These are phyloP conservation scores for Geotrichum bryndzae DNA, from an alignment of 1,139 yeast species.

Conservation along the genomic window DNA sequence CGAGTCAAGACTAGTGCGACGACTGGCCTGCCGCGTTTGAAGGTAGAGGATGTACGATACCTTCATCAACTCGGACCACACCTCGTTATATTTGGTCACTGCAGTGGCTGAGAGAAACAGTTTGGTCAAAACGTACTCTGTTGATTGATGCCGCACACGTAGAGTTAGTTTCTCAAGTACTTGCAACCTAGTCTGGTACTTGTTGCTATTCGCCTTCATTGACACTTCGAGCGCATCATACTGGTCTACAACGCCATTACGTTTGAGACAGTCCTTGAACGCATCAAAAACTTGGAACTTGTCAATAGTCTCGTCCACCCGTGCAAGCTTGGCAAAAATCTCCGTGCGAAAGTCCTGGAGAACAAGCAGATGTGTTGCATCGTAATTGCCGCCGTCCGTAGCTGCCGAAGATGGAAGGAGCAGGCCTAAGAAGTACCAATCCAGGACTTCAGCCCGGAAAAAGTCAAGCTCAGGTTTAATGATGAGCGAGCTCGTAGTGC, in stretches of 20 bases:
- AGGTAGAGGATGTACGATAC: not conserved
- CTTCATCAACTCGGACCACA: not conserved
- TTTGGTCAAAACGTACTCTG: not conserved
- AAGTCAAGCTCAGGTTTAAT: not conserved
- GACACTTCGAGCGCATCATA: not conserved
- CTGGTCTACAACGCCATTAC: not conserved
- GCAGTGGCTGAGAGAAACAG: not conserved
- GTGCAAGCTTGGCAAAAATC: not conserved
- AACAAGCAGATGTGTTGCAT: not conserved
- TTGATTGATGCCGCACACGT: not conserved
- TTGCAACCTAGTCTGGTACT: not conserved
- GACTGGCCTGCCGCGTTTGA: not conserved
- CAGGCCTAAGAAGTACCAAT: not conserved
- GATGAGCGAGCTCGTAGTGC: not conserved
- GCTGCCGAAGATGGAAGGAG: not conserved
- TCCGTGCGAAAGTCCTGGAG: not conserved
- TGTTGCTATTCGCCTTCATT: not conserved
- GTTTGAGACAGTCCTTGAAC: not conserved
- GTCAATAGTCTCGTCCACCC: not conserved
- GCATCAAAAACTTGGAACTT: slow-evolving; percentile 3
- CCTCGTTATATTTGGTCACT: not conserved
- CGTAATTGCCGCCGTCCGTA: not conserved
- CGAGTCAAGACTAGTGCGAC: not conserved
- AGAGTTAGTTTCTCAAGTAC: not conserved
- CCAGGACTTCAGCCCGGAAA: not conserved